phyloP scores from a whole-genome alignment of 164 flowering plant species.

The Magnolia sinica region DNA sequence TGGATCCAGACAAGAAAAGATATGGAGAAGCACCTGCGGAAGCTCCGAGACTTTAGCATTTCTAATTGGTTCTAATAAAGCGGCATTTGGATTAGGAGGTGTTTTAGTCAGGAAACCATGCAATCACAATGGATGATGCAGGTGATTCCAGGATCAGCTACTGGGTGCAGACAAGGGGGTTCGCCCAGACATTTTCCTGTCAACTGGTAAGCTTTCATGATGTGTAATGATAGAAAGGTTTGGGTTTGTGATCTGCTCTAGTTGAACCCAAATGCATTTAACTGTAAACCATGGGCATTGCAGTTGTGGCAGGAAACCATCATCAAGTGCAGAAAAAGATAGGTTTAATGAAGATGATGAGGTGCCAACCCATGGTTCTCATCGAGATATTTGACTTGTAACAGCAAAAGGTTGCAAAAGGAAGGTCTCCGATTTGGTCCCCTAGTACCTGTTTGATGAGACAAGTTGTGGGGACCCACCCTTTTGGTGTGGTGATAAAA shows the following conservation, averaged over 20 bases:
- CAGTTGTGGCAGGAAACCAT: background rate
- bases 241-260: too few species aligned
- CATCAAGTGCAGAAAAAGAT: background rate
- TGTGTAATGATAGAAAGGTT: background rate
- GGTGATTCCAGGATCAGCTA: background rate
- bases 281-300: background rate
- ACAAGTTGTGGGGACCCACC: too few species aligned
- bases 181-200: background rate
- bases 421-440: too few species aligned
- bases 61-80: constrained; percentile 81
- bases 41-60: constrained; percentile 70
- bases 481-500: too few species aligned
- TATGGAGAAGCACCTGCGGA: constrained; percentile 89
- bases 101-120: background rate
- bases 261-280: background rate
- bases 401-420: too few species aligned
- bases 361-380: too few species aligned
- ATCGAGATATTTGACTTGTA: too few species aligned
- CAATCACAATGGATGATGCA: background rate
- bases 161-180: background rate
- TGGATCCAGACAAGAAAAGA: constrained; percentile 75
- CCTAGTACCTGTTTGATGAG: too few species aligned
- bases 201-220: background rate
- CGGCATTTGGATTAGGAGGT: background rate
- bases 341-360: too few species aligned